Base-by-base conservation (phyloP, 345 rosid genomes). In the Hypericum perforatum region DNA sequence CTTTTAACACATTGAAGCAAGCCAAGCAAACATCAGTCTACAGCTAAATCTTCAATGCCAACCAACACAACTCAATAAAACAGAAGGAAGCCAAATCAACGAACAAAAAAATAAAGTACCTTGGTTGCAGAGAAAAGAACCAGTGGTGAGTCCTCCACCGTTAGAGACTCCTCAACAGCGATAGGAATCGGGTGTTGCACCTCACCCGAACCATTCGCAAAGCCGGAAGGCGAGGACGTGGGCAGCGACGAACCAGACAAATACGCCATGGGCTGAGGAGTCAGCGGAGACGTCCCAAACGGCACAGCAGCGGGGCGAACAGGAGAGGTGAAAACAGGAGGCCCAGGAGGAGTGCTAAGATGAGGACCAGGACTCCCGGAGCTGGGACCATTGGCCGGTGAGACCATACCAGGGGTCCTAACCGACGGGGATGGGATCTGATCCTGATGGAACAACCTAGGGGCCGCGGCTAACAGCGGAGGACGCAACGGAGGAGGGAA, bases 261-360 rank as follows among this genome's bases (percentile, higher is more conserved):
- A 68, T 77, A 80, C 16, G 94, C 94, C 59, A 85, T 70, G 15
- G 95, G 94, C 73, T 82, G 99, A 53, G 95, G 97, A 69, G 89
- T 82, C 61, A 90, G 77, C 39, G 95, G 98, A 8, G 95, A 83
- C 16, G 84, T 80, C 50, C 89, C 80, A 59, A 92, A 85, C 65
- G 98, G 96, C 61, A 88, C 94, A 64, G 95, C 86, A 61, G 98
- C 95, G 44, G 95, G 95, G 37, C 89, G 74, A 45, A 92, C 86
- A 8, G 98, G 98, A 11, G 95, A 80, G 52, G 69, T 73, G 63
- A 92, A 92, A 14, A 88, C 79, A 8, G 94, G 95, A 64, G 98
- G 97, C 39, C 95, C 95, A 16, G 95, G 97, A 0, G 97, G 95
- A 36, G 91, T 88, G 75, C 97, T 92, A 70, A 85, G 9, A 60